Conservation (phyloP, 495 filamentous ascomycete species). For the Trichocladium antarcticum region DNA sequence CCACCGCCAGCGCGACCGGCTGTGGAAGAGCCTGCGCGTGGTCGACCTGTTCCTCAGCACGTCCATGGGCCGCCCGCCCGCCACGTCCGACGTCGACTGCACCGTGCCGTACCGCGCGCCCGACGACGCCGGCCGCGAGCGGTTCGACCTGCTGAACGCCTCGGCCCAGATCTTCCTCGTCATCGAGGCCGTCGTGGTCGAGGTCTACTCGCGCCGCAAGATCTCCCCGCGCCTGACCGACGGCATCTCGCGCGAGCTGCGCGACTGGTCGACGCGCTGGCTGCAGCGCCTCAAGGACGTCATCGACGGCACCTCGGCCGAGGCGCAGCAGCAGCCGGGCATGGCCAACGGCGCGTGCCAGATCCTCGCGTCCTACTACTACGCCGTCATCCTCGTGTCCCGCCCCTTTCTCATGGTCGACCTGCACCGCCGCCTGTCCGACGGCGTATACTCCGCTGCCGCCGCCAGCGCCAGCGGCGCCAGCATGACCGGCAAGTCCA, state of each 20-base stretch:
- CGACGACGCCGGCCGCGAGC: conserved; percentile 23
- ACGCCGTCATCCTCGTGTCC: conserved; percentile 38
- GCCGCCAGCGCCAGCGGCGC: background rate
- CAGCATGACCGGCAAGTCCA: conserved; percentile 24
- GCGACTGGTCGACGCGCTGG: conserved; percentile 36
- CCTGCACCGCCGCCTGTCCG: conserved; percentile 29
- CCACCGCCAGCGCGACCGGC: conserved; percentile 41
- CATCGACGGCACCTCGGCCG: conserved; percentile 11
- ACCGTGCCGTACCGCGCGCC: conserved; percentile 33
- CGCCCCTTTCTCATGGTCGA: conserved; percentile 41
- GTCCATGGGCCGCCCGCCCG: conserved; percentile 49
- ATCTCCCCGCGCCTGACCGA: conserved; percentile 37
- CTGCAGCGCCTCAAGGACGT: conserved; percentile 26
- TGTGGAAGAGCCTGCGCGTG: conserved; percentile 53
- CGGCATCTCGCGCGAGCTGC: conserved; percentile 35
- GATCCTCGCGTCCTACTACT: conserved; percentile 35
- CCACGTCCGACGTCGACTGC: conserved; percentile 48
- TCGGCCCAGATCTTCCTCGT: conserved; percentile 35
- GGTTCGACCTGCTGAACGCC: conserved; percentile 34
- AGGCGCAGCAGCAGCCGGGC: conserved; percentile 5
- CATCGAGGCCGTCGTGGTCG: conserved; percentile 31
- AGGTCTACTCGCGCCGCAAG: conserved; percentile 37
- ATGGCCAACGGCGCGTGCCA: conserved; percentile 32
- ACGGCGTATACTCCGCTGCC: conserved; percentile 11
- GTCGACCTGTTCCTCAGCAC: conserved; percentile 51